phyloP scores from a whole-genome alignment of 352 stramenopile species.

The Phytophthora pistaciae region DNA sequence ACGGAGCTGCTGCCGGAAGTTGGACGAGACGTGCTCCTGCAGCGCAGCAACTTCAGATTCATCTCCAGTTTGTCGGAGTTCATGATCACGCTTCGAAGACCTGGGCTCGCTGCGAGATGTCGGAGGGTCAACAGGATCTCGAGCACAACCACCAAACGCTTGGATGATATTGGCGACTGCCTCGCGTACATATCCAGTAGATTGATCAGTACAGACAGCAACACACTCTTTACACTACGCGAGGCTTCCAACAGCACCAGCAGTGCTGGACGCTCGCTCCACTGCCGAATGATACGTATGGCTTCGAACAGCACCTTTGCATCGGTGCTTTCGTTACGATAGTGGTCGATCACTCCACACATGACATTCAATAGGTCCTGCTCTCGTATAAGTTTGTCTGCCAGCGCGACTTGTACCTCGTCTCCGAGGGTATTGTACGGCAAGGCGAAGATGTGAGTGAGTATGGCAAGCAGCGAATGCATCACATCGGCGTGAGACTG shows the following conservation, averaged over 20 bases:
- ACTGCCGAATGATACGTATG: constrained; percentile 31
- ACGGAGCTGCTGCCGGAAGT: background rate
- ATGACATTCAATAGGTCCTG: constrained; percentile 25
- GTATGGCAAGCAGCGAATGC: constrained; percentile 7
- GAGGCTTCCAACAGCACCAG: constrained; percentile 14
- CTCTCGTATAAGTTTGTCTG: constrained; percentile 17
- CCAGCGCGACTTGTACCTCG: constrained; percentile 12
- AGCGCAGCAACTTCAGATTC: constrained; percentile 17
- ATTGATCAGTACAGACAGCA: constrained; percentile 22
- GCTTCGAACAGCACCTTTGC: constrained; percentile 25
- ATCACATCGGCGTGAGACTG: constrained; percentile 16
- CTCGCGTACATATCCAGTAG: constrained; percentile 1
- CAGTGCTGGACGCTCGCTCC: constrained; percentile 26
- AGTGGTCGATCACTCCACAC: constrained; percentile 19
- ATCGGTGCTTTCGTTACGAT: background rate
- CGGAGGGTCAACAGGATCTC: constrained; percentile 30
- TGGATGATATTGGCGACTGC: background rate
- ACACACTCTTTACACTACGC: background rate
- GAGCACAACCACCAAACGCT: constrained; percentile 16
- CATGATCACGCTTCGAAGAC: background rate
- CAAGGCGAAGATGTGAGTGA: constrained; percentile 31
- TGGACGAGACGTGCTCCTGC: background rate
- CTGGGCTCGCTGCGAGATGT: constrained; percentile 4
- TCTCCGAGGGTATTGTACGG: constrained; percentile 19
- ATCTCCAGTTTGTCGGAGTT: constrained; percentile 20